phyloP scores from a whole-genome alignment of 2,329 filamentous ascomycete species.

The Parafenestella ontariensis region DNA sequence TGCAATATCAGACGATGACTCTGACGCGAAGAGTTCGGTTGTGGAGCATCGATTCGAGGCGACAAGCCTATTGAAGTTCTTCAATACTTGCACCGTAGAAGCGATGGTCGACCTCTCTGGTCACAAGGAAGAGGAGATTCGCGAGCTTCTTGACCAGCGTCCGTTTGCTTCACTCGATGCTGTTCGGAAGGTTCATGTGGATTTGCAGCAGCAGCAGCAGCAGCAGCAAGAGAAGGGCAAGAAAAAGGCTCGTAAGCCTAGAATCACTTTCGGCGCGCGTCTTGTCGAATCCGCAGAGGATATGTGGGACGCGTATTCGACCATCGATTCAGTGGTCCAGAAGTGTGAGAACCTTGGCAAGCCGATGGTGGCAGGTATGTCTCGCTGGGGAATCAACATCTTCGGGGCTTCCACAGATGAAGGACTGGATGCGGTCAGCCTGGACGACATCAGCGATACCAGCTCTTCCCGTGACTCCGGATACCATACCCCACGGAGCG shows the following conservation, averaged over 20 bases:
- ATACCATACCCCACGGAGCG: conserved; percentile 66
- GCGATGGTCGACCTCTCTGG: conserved; percentile 85
- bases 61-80: conserved; percentile 72
- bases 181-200: conserved; percentile 68
- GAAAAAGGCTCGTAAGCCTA: conserved; percentile 47
- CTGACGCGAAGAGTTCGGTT: conserved; percentile 49
- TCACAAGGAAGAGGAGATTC: conserved; percentile 72
- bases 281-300: conserved; percentile 71
- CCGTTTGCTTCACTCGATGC: conserved; percentile 74
- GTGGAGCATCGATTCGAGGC: conserved; percentile 51
- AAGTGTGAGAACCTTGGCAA: conserved; percentile 77
- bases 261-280: conserved; percentile 67
- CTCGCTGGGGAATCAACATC: conserved; percentile 72
- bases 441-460: conserved; percentile 53
- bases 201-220: too few species aligned
- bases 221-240: conserved; percentile 38
- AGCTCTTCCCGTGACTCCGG: conserved; percentile 66
- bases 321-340: conserved; percentile 81
- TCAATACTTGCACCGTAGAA: conserved; percentile 78
- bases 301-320: conserved; percentile 80
- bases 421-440: conserved; percentile 66
- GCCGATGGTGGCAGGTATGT: conserved; percentile 69
- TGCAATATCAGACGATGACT: conserved; percentile 51
- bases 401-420: conserved; percentile 66
- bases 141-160: conserved; percentile 73